Evolutionary conservation across 1,139 yeast genomes (phyloP).

Genomic region (Yamadazyma siamensis): DNA sequence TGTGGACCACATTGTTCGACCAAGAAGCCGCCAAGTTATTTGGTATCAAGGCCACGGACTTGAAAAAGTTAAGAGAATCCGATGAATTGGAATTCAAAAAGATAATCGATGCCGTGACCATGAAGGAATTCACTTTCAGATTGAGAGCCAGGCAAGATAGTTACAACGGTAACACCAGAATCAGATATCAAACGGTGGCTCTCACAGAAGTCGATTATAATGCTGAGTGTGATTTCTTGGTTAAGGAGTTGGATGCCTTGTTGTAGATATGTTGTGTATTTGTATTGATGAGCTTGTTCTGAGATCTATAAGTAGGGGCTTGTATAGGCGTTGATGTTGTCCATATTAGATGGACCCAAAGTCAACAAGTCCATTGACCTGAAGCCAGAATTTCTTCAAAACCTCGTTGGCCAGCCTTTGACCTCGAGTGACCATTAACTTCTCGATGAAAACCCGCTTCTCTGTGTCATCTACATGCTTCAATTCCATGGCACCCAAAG

Average conservation of each 20-base stretch:
- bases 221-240: conserved; percentile 61
- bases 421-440: conserved; percentile 62
- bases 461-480: conserved; percentile 22
- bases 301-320: conserved; percentile 1
- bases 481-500: conserved; percentile 17
- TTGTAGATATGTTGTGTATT: conserved; percentile 16
- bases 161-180: conserved; percentile 74
- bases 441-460: conserved; percentile 44
- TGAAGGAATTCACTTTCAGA: conserved; percentile 71
- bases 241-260: conserved; percentile 45
- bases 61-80: conserved; percentile 48
- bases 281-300: conserved; percentile 3
- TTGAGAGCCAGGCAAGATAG: conserved; percentile 80
- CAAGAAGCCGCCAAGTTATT: conserved; percentile 71
- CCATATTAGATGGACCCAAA: too few species aligned
- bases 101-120: conserved; percentile 50
- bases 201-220: conserved; percentile 55
- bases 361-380: conserved; percentile 47
- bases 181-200: conserved; percentile 66
- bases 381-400: conserved; percentile 64
- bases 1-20: conserved; percentile 88
- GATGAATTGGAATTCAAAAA: conserved; percentile 48
- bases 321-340: background rate
- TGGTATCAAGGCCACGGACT: conserved; percentile 67
- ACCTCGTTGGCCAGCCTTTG: conserved; percentile 55